These are phyloP conservation scores for Calonectria leucothoes DNA, from an alignment of 2,329 filamentous ascomycete species.

Conservation along the genomic window DNA sequence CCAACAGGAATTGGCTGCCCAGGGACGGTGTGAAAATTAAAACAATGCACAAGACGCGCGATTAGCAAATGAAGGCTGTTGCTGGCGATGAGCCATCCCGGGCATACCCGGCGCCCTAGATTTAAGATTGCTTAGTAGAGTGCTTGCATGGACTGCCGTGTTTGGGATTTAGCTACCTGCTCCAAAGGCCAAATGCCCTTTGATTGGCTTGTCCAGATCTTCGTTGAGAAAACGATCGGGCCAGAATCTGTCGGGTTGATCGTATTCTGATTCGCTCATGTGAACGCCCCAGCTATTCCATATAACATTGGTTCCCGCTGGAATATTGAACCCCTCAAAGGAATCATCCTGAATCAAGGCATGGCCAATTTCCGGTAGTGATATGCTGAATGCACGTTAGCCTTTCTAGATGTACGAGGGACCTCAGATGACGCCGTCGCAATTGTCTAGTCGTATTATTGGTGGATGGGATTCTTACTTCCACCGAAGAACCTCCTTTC, in stretches of 20 bases:
- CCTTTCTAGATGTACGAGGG: not conserved
- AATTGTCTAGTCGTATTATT: not conserved
- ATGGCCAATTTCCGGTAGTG: not conserved
- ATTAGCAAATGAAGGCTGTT: not conserved
- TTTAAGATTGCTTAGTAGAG: not conserved
- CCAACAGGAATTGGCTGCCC: not conserved
- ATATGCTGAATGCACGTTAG: not conserved
- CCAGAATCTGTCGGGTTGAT: conserved; percentile 9
- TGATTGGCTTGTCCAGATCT: not conserved
- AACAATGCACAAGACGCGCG: not conserved
- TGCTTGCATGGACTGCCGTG: not conserved
- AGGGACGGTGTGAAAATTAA: not conserved
- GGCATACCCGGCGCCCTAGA: not conserved
- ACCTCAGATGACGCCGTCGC: not conserved
- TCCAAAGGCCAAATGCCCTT: not conserved
- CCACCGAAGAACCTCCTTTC: not conserved
- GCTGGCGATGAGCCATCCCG: not conserved
- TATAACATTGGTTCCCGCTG: not conserved
- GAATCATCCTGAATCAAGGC: not conserved
- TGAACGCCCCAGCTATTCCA: conserved; percentile 11
- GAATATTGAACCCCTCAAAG: not conserved
- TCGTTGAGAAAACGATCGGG: conserved; percentile 6
- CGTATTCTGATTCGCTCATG: not conserved
- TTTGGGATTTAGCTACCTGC: not conserved
- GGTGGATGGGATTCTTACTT: not conserved